Percentiles rank a stretch among this genome's conserved stretches.
Evolutionary conservation across 148 eudicot species (phyloP).

Genomic region (Rhododendron kiyosumense): DNA sequence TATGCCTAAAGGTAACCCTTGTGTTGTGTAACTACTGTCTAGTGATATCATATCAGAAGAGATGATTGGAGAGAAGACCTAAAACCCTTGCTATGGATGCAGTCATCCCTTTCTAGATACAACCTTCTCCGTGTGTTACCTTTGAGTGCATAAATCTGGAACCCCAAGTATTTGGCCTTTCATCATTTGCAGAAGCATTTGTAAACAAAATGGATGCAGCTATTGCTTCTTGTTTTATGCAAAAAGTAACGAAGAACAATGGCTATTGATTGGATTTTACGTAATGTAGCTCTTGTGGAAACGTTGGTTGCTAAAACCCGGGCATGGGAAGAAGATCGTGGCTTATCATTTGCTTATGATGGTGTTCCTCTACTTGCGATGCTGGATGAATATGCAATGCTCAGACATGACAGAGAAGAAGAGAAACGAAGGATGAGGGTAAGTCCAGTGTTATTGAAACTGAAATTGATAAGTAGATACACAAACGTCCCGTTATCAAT

Average conservation of each 20-base stretch:
- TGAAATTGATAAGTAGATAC: neutral
- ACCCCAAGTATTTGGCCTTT: neutral
- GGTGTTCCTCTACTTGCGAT: conserved; percentile 98
- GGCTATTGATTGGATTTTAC: conserved; percentile 15
- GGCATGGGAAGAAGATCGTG: conserved; percentile 88
- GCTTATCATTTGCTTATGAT: conserved; percentile 70
- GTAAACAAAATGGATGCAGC: neutral
- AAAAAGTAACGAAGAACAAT: neutral
- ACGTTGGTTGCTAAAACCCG: conserved; percentile 85
- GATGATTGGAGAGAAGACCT: neutral
- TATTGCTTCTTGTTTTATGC: neutral
- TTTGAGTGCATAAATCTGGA: neutral
- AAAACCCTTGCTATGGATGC: neutral
- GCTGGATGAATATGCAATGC: conserved; percentile 94
- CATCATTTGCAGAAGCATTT: neutral
- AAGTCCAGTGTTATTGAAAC: conserved; percentile 14
- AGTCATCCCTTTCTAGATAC: neutral
- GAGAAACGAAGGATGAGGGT: conserved; percentile 92
- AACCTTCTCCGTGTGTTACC: neutral
- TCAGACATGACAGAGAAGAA: conserved; percentile 96
- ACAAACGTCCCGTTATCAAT: neutral
- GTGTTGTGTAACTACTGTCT: neutral
- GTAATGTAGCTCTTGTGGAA: conserved; percentile 77
- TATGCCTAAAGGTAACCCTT: too few species aligned
- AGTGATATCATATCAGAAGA: neutral